Base-by-base conservation (phyloP, 495 filamentous ascomycete genomes). In the Xylaria venustula region DNA sequence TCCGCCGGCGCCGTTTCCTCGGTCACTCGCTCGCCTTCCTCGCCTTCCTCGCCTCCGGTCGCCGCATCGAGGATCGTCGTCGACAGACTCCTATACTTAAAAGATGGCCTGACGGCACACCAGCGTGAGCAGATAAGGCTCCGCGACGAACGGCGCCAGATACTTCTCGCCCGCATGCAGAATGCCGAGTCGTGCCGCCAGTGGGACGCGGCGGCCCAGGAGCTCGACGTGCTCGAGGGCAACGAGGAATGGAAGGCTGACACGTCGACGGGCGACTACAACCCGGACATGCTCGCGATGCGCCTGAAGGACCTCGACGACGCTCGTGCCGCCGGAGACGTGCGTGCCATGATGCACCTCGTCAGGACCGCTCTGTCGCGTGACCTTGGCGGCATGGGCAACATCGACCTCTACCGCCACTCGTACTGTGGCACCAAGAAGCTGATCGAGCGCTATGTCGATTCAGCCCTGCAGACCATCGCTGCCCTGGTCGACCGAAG, bases 381-480 rank as follows among this genome's bases (percentile, higher is more conserved):
- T 30, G 86, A 91, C 64, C 68, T 97, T 34, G 93, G 91, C 11
- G 88, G 87, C 61, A 96, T 97, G 89, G 90, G 88, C 51, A 89
- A 92, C 71, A 80, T 87, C 9, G 82, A 85, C 45, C 83, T 97
- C 7, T 97, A 96, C 74, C 87, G 85, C 54, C 90, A 96, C 67
- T 88, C 89, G 1, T 88, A 94, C 68, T 83, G 88, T 30, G 93
- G 93, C 2, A 97, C 93, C 1, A 97, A 97, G 72, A 76, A 81
- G 32, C 73, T 97, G 46, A 90, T 97, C 59, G 93, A 97, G 72
- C 79, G 81, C 15, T 97, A 97, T 66, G 93, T 96, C 55, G 84
- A 88, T 40, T 88, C 91, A 0, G 87, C 90, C 12, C 66, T 91
- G 9, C 81, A 83, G 46, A 93, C 90, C 0, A 87, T 97, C 61